These are phyloP conservation scores for Salisapilia sapeloensis DNA, from an alignment of 352 stramenopile species.

Conservation along the genomic window DNA sequence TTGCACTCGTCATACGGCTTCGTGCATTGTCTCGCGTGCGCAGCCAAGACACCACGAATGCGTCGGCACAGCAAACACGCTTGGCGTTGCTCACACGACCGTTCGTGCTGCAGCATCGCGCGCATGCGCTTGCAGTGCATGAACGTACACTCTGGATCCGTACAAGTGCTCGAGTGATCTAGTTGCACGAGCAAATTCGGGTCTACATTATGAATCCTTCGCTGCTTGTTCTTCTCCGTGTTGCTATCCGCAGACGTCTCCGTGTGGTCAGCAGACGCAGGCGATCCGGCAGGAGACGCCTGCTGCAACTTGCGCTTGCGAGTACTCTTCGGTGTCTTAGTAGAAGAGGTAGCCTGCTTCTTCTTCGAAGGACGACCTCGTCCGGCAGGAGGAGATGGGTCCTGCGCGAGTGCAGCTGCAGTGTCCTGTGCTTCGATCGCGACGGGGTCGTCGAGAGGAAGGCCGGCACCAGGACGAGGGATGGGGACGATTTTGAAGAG, in stretches of 20 bases:
- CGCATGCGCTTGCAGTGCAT: conserved; percentile 80
- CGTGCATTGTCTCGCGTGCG: conserved; percentile 63
- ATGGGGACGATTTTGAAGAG: conserved; percentile 87
- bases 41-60: conserved; percentile 68
- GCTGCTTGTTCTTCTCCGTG: conserved; percentile 69
- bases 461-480: conserved; percentile 36
- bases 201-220: conserved; percentile 80
- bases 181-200: conserved; percentile 72
- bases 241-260: conserved; percentile 1
- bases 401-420: neutral
- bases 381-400: too few species aligned
- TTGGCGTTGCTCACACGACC: conserved; percentile 67
- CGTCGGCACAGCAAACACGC: conserved; percentile 73
- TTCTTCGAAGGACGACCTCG: too few species aligned
- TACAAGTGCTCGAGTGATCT: conserved; percentile 68
- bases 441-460: neutral
- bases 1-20: conserved; percentile 65
- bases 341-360: conserved; percentile 4
- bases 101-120: conserved; percentile 81
- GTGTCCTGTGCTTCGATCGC: conserved; percentile 9
- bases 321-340: conserved; percentile 13
- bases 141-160: conserved; percentile 48
- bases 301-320: conserved; percentile 61
- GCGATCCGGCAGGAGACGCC: conserved; percentile 7
- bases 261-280: neutral